Base-by-base conservation (phyloP, 495 filamentous ascomycete species). In the Hypoxylon subgilvum region DNA sequence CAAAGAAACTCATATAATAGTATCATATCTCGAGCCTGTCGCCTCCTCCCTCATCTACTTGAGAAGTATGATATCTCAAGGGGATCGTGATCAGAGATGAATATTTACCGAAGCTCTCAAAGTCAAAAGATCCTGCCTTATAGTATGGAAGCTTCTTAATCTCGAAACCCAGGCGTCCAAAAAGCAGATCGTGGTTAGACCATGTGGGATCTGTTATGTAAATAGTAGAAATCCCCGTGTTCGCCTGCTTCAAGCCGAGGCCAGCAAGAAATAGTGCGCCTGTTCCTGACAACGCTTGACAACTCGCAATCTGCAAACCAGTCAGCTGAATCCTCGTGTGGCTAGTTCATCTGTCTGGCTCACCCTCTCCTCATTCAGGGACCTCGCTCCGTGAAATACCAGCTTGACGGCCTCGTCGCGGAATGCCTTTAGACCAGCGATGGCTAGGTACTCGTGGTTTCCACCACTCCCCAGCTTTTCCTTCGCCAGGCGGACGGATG, bases 171-270 rank as follows among this genome's bases (percentile, higher is more conserved):
- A 47, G 21, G 6, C 27, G 18, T 1, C 30, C 4, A 31, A 94
- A 91, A 74, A 94, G 89, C 68, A 92, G 88, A 74, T 87, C 79
- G 80, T 94, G 90, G 73, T 94, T 94, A 57, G 85, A 85, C 90
- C 90, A 94, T 58, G 90, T 94, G 45, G 90, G 90, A 61, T 82
- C 82, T 58, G 87, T 90, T 73, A 92, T 79, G 78, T 91, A 89
- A 69, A 90, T 75, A 35, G 79, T 70, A 57, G 84, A 83, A 53
- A 78, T 72, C 43, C 71, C 70, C 28, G 70, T 74, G 68, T 81
- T 84, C 73, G 84, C 84, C 63, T 79, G 80, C n/a, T 80, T 73
- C 54, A 92, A 82, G 75, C 90, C 89, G 43, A 86, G 75, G 41
- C 83, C 86, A 39, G 88, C 88, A 4, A 91, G 73, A 58, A 90